A percentile compares a stretch with the other conserved stretches of the same genome.
Evolutionary conservation across 2,329 filamentous ascomycete species (phyloP).

Genomic region (Coniochaeta hoffmannii): DNA sequence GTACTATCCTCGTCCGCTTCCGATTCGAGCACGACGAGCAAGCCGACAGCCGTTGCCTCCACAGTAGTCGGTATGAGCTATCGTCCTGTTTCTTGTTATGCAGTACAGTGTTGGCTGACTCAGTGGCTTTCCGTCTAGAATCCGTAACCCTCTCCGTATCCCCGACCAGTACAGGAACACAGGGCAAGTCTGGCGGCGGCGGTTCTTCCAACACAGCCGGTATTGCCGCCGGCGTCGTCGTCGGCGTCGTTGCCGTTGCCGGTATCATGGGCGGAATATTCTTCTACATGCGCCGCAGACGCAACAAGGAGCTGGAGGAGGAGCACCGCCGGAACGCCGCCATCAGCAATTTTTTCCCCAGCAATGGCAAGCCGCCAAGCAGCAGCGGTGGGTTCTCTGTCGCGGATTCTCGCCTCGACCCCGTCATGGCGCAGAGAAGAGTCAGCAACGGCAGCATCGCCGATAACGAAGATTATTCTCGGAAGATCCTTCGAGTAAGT

Average conservation of each 20-base stretch:
- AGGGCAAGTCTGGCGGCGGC: constrained; percentile 11
- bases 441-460: constrained; percentile 94
- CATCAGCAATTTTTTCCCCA: constrained; percentile 67
- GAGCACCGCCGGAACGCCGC: constrained; percentile 77
- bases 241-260: constrained; percentile 65
- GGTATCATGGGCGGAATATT: constrained; percentile 61
- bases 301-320: constrained; percentile 71
- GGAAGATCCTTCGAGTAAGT: constrained; percentile 87
- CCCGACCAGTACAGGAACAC: constrained; percentile 16
- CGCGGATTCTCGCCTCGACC: constrained; percentile 79
- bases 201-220: constrained; percentile 64
- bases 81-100: not conserved
- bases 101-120: not conserved
- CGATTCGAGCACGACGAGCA: constrained; percentile 14
- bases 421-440: constrained; percentile 73
- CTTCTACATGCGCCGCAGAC: constrained; percentile 68
- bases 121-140: not conserved
- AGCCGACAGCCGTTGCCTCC: constrained; percentile 9
- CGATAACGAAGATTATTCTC: constrained; percentile 93
- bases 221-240: constrained; percentile 82
- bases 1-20: constrained; percentile 19
- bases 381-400: constrained; percentile 62
- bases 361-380: constrained; percentile 55
- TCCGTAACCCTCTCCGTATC: constrained; percentile 11
- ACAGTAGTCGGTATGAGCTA: not conserved